Conservation (phyloP, 73 alveolate species). For the Tetrahymena malaccensis region DNA sequence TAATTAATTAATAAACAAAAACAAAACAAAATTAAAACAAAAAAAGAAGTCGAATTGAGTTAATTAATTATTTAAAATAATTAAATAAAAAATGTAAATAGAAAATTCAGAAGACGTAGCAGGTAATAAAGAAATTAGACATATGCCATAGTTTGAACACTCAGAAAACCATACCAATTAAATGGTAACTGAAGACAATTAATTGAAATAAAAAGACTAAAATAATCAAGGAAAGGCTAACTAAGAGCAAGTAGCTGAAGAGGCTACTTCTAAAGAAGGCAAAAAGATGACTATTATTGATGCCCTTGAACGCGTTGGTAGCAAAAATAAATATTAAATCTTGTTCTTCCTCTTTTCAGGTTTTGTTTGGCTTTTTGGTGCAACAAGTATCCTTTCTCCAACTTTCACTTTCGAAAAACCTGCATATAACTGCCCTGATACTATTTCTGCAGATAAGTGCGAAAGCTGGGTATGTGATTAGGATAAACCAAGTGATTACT, state of each 20-base stretch:
- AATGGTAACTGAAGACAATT: not conserved
- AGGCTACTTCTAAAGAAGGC: not conserved
- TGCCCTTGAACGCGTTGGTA: not conserved
- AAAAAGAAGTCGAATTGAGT: not conserved
- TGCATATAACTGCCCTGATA: not conserved
- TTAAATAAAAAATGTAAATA: not conserved
- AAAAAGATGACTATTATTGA: not conserved
- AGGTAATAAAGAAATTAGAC: not conserved
- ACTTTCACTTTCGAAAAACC: not conserved
- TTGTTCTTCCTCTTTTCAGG: not conserved
- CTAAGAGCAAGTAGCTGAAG: not conserved
- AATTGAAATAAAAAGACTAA: not conserved
- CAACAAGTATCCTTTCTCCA: not conserved
- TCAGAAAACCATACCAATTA: not conserved
- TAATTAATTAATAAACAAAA: not conserved
- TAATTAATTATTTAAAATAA: not conserved
- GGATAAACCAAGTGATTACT: not conserved
- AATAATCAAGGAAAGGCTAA: not conserved
- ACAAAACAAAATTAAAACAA: not conserved
- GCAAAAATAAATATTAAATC: not conserved
- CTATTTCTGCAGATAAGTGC: not conserved
- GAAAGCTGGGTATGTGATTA: not conserved
- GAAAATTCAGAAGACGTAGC: not conserved
- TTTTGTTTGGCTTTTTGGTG: not conserved
- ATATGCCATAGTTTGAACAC: not conserved